Conservation (phyloP, 1,284 basidiomycete genomes). For the Leccinum fuscescens region DNA sequence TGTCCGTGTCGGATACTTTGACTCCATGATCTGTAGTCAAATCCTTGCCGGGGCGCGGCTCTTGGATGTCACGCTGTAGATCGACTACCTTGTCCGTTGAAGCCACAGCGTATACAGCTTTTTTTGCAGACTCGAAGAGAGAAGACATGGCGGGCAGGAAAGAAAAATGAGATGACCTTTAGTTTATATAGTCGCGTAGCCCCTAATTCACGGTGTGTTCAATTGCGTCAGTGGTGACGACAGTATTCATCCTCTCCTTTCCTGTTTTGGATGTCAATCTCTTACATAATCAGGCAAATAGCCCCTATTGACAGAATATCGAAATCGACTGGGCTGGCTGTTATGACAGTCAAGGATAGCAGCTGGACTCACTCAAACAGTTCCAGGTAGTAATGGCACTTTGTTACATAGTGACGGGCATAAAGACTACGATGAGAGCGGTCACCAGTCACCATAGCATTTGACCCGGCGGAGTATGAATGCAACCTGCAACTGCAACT, state of each 20-base stretch:
- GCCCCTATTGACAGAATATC: not conserved
- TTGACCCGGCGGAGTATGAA: not conserved
- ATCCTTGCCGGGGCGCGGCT: constrained; percentile 36
- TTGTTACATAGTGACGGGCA: no score
- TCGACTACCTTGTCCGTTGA: constrained; percentile 35
- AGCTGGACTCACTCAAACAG: no score
- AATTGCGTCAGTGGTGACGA: constrained; percentile 30
- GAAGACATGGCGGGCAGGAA: constrained; percentile 21
- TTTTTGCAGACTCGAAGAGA: constrained; percentile 14
- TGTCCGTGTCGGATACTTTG: constrained; percentile 60
- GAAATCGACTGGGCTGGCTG: not conserved
- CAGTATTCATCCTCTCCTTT: not conserved
- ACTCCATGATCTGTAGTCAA: constrained; percentile 65
- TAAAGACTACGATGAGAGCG: no score
- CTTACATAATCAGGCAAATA: not conserved
- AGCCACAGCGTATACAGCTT: constrained; percentile 7
- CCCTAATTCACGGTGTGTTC: constrained; percentile 7
- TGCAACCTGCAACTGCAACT: not conserved
- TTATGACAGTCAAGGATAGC: no score
- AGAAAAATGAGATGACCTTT: not conserved
- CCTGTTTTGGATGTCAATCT: constrained; percentile 1
- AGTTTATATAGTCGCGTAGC: constrained; percentile 4
- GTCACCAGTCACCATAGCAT: no score
- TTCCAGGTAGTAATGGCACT: no score
- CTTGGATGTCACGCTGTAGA: constrained; percentile 43